These are phyloP conservation scores for Spongiforma sp. DNA, from an alignment of 1,284 basidiomycete species.

Conservation along the genomic window DNA sequence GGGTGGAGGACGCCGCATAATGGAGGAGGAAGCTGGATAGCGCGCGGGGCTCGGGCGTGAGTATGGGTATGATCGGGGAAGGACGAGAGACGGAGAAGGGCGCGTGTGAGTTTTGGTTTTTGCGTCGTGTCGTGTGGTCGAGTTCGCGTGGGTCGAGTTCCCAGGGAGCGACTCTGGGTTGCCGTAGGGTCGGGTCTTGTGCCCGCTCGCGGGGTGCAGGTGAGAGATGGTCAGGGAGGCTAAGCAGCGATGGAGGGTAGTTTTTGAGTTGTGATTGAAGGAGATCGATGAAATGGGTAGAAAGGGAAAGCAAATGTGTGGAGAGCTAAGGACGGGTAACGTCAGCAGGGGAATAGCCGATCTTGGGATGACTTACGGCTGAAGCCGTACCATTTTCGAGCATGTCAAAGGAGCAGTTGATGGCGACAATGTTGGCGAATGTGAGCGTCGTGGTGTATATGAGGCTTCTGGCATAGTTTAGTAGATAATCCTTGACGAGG, in stretches of 20 bases:
- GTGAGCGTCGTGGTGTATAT: slow-evolving; percentile 90
- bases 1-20: slow-evolving; percentile 18
- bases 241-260: slow-evolving; percentile 29
- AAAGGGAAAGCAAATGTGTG: slow-evolving; percentile 44
- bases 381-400: slow-evolving; percentile 73
- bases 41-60: slow-evolving; percentile 75
- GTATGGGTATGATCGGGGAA: slow-evolving; percentile 83
- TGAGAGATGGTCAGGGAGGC: slow-evolving; percentile 30
- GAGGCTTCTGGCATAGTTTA: slow-evolving; percentile 93
- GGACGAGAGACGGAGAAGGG: background rate
- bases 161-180: slow-evolving; percentile 36
- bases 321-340: slow-evolving; percentile 44
- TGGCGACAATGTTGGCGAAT: slow-evolving; percentile 75
- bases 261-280: slow-evolving; percentile 35
- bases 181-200: background rate
- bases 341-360: background rate
- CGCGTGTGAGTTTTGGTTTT: no score
- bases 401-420: slow-evolving; percentile 80
- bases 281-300: slow-evolving; percentile 43
- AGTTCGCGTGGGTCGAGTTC: slow-evolving; percentile 5
- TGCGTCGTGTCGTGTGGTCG: background rate
- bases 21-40: slow-evolving; percentile 70
- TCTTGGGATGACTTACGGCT: slow-evolving; percentile 41
- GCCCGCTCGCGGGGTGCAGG: background rate
- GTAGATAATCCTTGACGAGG: slow-evolving; percentile 80